Evolutionary conservation across 495 filamentous ascomycete species (phyloP).

Genomic region (Patellaria atrata): DNA sequence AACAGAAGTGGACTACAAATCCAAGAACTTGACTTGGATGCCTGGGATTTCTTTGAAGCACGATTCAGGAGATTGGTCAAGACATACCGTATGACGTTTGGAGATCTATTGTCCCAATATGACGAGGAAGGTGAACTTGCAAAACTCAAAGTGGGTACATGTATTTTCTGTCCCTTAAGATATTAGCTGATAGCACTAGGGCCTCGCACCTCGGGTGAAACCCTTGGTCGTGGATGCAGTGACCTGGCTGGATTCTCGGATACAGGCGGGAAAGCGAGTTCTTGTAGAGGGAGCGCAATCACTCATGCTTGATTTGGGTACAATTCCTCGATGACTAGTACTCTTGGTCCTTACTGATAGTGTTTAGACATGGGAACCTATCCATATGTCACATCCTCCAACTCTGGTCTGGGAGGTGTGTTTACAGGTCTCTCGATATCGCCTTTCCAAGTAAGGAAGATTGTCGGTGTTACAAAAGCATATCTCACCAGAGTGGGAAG

Average conservation of each 20-base stretch:
- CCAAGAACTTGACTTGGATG: constrained; percentile 60
- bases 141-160: constrained; percentile 48
- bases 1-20: constrained; percentile 60
- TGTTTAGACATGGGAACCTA: constrained; percentile 39
- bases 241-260: constrained; percentile 39
- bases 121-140: constrained; percentile 69
- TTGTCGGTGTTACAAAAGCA: constrained; percentile 83
- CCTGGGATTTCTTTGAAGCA: constrained; percentile 56
- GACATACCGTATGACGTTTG: constrained; percentile 59
- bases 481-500: constrained; percentile 36
- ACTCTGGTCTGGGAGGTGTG: constrained; percentile 49
- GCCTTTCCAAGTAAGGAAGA: constrained; percentile 35
- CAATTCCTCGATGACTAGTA: background rate
- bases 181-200: background rate
- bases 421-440: constrained; percentile 54
- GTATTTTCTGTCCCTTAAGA: background rate
- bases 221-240: constrained; percentile 58
- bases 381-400: constrained; percentile 65
- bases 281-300: constrained; percentile 84
- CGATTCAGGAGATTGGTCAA: constrained; percentile 52
- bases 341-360: background rate
- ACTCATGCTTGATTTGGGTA: constrained; percentile 57
- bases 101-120: constrained; percentile 51
- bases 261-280: constrained; percentile 47
- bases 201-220: constrained; percentile 48